phyloP scores from a whole-genome alignment of 768 basidiomycete species.

The Dacryopinax primogenitus region DNA sequence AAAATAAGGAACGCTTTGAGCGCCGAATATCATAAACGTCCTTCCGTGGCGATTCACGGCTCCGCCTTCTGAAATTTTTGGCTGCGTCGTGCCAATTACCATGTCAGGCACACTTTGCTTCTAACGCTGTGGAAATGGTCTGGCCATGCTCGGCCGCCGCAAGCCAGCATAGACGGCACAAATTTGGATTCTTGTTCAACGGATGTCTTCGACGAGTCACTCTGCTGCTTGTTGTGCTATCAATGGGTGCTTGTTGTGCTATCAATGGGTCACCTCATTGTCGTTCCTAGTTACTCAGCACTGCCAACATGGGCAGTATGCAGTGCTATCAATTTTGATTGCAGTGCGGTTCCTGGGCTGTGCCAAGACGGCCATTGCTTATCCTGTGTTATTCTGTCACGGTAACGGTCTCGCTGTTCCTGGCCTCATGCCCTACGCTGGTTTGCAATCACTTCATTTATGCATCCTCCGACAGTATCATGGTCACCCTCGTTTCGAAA shows the following conservation, averaged over 20 bases:
- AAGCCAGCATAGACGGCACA: neutral
- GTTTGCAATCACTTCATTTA: neutral
- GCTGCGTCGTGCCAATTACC: neutral
- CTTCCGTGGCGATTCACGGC: neutral
- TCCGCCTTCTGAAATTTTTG: neutral
- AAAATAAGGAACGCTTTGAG: neutral
- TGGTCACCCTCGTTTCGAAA: neutral
- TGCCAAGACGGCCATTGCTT: neutral
- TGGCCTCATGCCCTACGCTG: neutral
- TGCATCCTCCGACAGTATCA: neutral
- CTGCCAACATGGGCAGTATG: neutral
- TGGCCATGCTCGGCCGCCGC: slow-evolving; percentile 3
- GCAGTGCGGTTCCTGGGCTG: neutral
- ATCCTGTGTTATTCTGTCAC: neutral
- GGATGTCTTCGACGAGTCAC: neutral
- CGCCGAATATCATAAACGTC: neutral
- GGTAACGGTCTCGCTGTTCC: neutral
- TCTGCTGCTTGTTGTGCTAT: neutral
- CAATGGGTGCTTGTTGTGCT: no score
- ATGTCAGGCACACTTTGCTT: neutral
- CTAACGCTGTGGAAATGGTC: neutral
- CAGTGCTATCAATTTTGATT: neutral
- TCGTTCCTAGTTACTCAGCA: neutral
- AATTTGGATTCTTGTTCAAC: neutral
- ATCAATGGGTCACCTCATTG: no score